Evolutionary conservation across 1,139 yeast species (phyloP).

Genomic region (Pichia cactophila): DNA sequence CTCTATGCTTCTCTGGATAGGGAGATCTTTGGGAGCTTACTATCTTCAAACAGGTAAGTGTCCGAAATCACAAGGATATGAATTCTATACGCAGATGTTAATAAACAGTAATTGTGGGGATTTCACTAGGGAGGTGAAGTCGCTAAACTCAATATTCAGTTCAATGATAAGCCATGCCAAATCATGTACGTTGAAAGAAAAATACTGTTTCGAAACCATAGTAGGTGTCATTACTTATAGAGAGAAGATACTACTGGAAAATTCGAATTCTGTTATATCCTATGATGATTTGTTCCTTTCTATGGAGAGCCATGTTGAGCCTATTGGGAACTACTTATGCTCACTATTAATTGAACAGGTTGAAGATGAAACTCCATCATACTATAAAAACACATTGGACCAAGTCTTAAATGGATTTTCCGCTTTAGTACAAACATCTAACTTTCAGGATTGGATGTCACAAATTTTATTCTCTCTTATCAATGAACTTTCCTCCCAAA

Average conservation of each 20-base stretch:
- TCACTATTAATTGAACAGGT: conserved; percentile 28
- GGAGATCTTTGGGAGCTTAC: conserved; percentile 36
- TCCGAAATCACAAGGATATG: conserved; percentile 12
- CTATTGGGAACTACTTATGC: conserved; percentile 33
- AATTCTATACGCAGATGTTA: conserved; percentile 14
- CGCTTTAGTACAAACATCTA: conserved; percentile 19
- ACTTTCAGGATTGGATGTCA: conserved; percentile 16
- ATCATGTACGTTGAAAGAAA: conserved; percentile 15
- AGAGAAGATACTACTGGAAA: conserved; percentile 11
- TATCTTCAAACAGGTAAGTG: conserved; percentile 29
- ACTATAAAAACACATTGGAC: conserved; percentile 13
- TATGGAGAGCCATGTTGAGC: conserved; percentile 23
- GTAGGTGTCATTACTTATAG: conserved; percentile 34
- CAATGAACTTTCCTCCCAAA: conserved; percentile 26
- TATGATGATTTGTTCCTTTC: conserved; percentile 20
- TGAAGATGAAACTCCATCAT: conserved; percentile 13
- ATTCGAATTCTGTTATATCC: conserved; percentile 16
- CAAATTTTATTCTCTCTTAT: conserved; percentile 32
- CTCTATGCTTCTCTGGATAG: conserved; percentile 35
- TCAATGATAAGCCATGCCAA: conserved; percentile 16
- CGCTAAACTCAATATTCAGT: conserved; percentile 22
- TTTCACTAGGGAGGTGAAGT: conserved; percentile 14
- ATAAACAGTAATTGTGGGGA: conserved; percentile 11
- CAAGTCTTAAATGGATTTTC: conserved; percentile 16
- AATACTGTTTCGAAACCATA: conserved; percentile 33